Conservation (phyloP, 208 protist genomes). For the Trypanosoma conorhini region DNA sequence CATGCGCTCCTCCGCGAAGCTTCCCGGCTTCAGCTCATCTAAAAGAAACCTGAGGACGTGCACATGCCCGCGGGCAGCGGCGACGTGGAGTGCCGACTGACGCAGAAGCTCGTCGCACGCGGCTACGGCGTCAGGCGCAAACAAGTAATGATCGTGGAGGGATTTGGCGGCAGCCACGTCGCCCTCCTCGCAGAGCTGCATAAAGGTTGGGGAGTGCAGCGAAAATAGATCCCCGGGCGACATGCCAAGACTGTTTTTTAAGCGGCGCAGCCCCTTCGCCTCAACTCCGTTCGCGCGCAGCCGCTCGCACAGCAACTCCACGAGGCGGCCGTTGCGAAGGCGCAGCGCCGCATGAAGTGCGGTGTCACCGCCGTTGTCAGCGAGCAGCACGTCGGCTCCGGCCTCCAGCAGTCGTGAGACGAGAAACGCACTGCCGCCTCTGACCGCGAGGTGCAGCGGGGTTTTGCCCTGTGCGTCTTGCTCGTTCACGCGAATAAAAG, state of each 20-base stretch:
- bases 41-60: slow-evolving; percentile 61
- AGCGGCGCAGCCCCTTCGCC: slow-evolving; percentile 16
- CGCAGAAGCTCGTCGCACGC: slow-evolving; percentile 35
- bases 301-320: slow-evolving; percentile 52
- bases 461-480: slow-evolving; percentile 53
- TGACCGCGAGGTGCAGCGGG: slow-evolving; percentile 67
- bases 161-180: slow-evolving; percentile 46
- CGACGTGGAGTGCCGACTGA: slow-evolving; percentile 50
- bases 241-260: slow-evolving; percentile 46
- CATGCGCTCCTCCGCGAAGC: slow-evolving; percentile 14
- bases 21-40: slow-evolving; percentile 42
- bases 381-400: slow-evolving; percentile 32
- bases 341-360: slow-evolving; percentile 69
- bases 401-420: slow-evolving; percentile 50
- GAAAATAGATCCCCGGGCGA: slow-evolving; percentile 64
- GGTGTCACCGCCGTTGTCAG: slow-evolving; percentile 46
- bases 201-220: slow-evolving; percentile 51
- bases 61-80: slow-evolving; percentile 39
- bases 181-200: slow-evolving; percentile 63
- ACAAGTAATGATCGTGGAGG: slow-evolving; percentile 73
- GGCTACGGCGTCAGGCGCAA: slow-evolving; percentile 32
- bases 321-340: slow-evolving; percentile 41
- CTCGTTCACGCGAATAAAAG: slow-evolving; percentile 56
- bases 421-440: slow-evolving; percentile 35
- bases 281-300: slow-evolving; percentile 38